Evolutionary conservation across 148 eudicot species (phyloP).

Genomic region (Diospyros kaki): DNA sequence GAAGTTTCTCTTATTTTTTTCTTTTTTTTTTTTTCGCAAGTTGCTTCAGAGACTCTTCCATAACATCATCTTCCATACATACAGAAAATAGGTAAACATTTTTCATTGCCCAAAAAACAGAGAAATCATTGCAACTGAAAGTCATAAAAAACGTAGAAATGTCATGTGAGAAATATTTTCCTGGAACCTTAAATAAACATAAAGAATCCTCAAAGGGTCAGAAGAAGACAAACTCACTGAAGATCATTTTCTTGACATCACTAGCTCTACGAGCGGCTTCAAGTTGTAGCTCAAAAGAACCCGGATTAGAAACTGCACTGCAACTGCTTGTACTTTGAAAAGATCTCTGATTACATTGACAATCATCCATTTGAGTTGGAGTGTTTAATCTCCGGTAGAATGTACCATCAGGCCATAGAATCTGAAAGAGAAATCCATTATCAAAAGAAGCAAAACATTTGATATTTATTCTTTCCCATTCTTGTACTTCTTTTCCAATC

Average conservation of each 20-base stretch:
- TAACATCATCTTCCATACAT: not conserved
- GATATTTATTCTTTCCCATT: slow-evolving; percentile 2
- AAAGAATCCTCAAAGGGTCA: not conserved
- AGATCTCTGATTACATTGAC: slow-evolving; percentile 32
- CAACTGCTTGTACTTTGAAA: slow-evolving; percentile 40
- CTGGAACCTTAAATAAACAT: not conserved
- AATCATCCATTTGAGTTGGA: slow-evolving; percentile 31
- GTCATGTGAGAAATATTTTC: not conserved
- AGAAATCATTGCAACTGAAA: not conserved
- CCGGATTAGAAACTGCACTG: slow-evolving; percentile 36
- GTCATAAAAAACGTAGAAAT: not conserved
- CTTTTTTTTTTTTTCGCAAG: too few relatives aligned
- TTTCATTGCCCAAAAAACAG: not conserved
- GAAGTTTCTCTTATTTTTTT: not conserved
- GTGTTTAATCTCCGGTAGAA: slow-evolving; percentile 57
- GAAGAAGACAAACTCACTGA: slow-evolving; percentile 44
- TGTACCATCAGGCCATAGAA: slow-evolving; percentile 88
- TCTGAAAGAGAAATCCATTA: slow-evolving; percentile 29
- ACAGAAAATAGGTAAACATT: too few relatives aligned
- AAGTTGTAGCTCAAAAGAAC: slow-evolving; percentile 79
- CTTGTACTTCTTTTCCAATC: not conserved
- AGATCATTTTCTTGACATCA: slow-evolving; percentile 73
- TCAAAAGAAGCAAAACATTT: slow-evolving; percentile 10
- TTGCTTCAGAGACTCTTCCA: not conserved
- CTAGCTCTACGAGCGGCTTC: slow-evolving; percentile 94